phyloP scores from a whole-genome alignment of 495 filamentous ascomycete species.

The Thermothielavioides terrestris region DNA sequence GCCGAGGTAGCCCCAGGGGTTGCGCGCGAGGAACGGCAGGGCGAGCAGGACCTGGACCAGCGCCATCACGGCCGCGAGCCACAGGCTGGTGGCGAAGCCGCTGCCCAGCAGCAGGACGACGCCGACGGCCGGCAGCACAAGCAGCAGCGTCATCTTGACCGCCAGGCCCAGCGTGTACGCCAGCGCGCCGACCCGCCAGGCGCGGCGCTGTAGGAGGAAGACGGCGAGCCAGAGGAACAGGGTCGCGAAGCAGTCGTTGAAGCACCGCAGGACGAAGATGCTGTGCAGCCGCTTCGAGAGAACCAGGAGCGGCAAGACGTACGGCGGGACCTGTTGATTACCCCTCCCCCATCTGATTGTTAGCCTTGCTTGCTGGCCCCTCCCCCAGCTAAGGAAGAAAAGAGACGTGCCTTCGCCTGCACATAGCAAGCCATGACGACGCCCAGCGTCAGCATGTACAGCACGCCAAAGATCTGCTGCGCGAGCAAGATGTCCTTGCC shows the following conservation, averaged over 20 bases:
- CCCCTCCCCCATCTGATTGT: slow-evolving; percentile 1
- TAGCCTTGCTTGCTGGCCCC: no score
- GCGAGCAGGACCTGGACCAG: slow-evolving; percentile 71
- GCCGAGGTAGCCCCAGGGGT: slow-evolving; percentile 61
- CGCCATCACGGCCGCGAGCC: slow-evolving; percentile 58
- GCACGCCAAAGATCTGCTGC: slow-evolving; percentile 66
- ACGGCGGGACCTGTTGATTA: slow-evolving; percentile 61
- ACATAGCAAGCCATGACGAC: slow-evolving; percentile 79
- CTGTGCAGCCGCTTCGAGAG: slow-evolving; percentile 90
- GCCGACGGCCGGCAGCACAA: slow-evolving; percentile 72
- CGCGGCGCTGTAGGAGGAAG: slow-evolving; percentile 59
- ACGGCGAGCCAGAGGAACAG: slow-evolving; percentile 75
- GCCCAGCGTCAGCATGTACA: slow-evolving; percentile 68
- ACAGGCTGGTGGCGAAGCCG: slow-evolving; percentile 53
- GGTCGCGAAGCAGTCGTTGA: slow-evolving; percentile 88
- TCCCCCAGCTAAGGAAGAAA: no score
- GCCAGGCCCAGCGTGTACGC: slow-evolving; percentile 72
- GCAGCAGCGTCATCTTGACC: slow-evolving; percentile 85
- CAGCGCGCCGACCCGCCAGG: slow-evolving; percentile 62
- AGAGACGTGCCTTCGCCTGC: slow-evolving; percentile 49
- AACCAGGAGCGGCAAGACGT: slow-evolving; percentile 77
- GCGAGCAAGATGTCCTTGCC: slow-evolving; percentile 70
- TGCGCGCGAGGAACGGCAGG: slow-evolving; percentile 62
- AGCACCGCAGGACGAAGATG: slow-evolving; percentile 83
- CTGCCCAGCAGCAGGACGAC: slow-evolving; percentile 61